These are phyloP conservation scores for Aspergillaceae sp. DNA, from an alignment of 2,329 filamentous ascomycete genomes.

Conservation along the genomic window DNA sequence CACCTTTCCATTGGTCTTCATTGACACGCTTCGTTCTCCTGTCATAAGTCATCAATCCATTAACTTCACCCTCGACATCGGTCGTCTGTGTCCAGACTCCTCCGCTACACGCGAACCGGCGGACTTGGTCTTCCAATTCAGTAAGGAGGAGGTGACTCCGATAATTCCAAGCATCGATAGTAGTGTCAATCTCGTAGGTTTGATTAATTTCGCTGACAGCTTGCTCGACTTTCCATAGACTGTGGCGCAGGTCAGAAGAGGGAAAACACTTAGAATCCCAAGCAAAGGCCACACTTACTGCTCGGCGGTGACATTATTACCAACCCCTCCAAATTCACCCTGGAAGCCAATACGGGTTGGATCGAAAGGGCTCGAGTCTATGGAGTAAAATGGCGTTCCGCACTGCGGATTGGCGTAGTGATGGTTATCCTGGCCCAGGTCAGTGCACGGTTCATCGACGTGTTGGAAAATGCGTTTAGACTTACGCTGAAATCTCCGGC, in stretches of 20 bases:
- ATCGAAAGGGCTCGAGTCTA: conserved; percentile 48
- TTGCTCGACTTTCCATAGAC: conserved; percentile 55
- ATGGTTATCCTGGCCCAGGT: conserved; percentile 51
- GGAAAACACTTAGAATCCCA: neutral
- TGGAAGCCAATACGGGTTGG: conserved; percentile 56
- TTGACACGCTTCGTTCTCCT: conserved; percentile 50
- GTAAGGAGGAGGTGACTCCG: conserved; percentile 47
- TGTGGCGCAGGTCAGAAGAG: conserved; percentile 16
- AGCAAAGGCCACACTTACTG: conserved; percentile 38
- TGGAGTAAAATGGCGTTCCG: conserved; percentile 60
- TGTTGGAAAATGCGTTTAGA: neutral
- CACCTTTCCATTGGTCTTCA: conserved; percentile 49
- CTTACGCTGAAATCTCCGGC: conserved; percentile 52
- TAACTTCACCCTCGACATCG: conserved; percentile 66
- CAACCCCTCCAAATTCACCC: conserved; percentile 63
- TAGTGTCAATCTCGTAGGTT: conserved; percentile 58
- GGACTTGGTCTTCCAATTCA: conserved; percentile 43
- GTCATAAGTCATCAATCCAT: conserved; percentile 62
- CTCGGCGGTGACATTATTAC: conserved; percentile 54
- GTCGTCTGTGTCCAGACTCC: conserved; percentile 67
- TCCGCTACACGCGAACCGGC: conserved; percentile 54
- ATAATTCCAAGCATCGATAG: conserved; percentile 57
- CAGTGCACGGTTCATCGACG: no score
- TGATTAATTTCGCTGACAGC: conserved; percentile 55
- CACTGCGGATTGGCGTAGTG: conserved; percentile 65